A percentile compares a stretch with the other conserved stretches of the same genome.
Evolutionary conservation across 1,284 basidiomycete genomes (phyloP).

Genomic region (Cryptococcus hybrid): DNA sequence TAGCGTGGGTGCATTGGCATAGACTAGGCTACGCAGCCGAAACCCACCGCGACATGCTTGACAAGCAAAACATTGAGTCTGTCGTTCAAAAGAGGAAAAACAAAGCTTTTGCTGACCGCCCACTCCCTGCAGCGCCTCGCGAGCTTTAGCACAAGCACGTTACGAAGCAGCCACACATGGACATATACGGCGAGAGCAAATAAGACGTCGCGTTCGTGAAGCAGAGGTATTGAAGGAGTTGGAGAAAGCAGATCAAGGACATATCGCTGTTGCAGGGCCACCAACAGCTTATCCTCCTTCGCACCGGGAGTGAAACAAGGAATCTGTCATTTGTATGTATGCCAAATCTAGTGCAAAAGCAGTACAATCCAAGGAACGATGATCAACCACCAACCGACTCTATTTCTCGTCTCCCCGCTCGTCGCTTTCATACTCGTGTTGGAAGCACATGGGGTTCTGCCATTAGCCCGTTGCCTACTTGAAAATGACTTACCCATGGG

Average conservation of each 20-base stretch:
- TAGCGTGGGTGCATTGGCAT: slow-evolving; percentile 32
- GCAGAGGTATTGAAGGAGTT: slow-evolving; percentile 37
- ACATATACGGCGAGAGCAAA: slow-evolving; percentile 40
- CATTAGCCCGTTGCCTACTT: background rate
- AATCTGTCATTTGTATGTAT: background rate
- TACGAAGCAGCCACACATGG: slow-evolving; percentile 44
- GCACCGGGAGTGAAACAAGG: too few species aligned
- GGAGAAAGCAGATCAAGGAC: slow-evolving; percentile 32
- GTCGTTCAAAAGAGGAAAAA: slow-evolving; percentile 7
- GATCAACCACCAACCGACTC: too few species aligned
- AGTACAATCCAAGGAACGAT: too few species aligned
- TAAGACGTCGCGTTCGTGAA: slow-evolving; percentile 41
- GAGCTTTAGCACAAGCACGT: slow-evolving; percentile 43
- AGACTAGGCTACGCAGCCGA: slow-evolving; percentile 26
- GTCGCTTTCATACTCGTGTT: too few species aligned
- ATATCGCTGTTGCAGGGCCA: background rate
- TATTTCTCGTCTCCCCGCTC: too few species aligned
- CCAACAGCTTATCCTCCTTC: too few species aligned
- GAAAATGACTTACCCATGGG: slow-evolving; percentile 26
- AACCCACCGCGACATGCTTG: slow-evolving; percentile 24
- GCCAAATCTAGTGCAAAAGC: background rate
- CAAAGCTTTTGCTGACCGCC: background rate
- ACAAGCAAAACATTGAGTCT: slow-evolving; percentile 40
- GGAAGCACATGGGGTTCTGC: slow-evolving; percentile 7
- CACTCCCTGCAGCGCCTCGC: slow-evolving; percentile 40